phyloP scores from a whole-genome alignment of 352 stramenopile genomes.

The Globisporangium cylindrosporum region DNA sequence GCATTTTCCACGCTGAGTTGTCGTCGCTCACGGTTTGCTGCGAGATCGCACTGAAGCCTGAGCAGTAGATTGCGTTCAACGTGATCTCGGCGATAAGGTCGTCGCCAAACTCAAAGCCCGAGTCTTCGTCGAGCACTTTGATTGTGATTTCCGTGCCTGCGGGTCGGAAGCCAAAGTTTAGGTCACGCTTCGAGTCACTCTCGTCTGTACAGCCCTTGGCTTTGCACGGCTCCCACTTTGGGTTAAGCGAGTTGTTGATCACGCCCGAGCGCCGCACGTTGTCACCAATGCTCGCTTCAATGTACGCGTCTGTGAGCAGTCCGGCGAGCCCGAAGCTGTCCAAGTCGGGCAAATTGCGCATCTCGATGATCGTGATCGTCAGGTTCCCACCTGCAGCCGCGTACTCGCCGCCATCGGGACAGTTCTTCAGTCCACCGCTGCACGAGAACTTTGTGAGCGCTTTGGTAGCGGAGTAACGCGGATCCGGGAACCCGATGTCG shows the following conservation, averaged over 20 bases:
- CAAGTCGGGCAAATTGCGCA: constrained; percentile 82
- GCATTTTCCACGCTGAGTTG: constrained; percentile 62
- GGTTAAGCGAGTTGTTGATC: constrained; percentile 40
- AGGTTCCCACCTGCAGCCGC: constrained; percentile 81
- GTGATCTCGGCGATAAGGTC: constrained; percentile 75
- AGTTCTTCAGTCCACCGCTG: constrained; percentile 57
- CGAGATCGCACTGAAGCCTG: constrained; percentile 47
- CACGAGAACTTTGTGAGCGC: constrained; percentile 68
- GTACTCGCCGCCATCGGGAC: constrained; percentile 70
- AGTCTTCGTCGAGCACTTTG: constrained; percentile 73
- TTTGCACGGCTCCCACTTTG: constrained; percentile 62
- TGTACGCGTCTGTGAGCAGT: constrained; percentile 72
- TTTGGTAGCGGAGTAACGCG: constrained; percentile 51
- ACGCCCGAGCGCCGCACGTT: constrained; percentile 57
- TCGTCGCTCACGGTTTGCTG: constrained; percentile 49
- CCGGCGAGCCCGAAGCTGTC: constrained; percentile 71
- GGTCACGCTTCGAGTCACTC: constrained; percentile 52
- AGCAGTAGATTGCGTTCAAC: constrained; percentile 82
- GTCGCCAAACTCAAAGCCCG: constrained; percentile 85
- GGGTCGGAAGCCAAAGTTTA: constrained; percentile 85
- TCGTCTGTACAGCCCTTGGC: constrained; percentile 39
- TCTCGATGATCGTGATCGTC: constrained; percentile 80
- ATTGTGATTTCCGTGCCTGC: constrained; percentile 78
- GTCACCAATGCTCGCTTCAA: constrained; percentile 71
- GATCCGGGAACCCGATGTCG: constrained; percentile 62